Conservation (phyloP, 441 rosid genomes). For the Gossypium trilobum region DNA sequence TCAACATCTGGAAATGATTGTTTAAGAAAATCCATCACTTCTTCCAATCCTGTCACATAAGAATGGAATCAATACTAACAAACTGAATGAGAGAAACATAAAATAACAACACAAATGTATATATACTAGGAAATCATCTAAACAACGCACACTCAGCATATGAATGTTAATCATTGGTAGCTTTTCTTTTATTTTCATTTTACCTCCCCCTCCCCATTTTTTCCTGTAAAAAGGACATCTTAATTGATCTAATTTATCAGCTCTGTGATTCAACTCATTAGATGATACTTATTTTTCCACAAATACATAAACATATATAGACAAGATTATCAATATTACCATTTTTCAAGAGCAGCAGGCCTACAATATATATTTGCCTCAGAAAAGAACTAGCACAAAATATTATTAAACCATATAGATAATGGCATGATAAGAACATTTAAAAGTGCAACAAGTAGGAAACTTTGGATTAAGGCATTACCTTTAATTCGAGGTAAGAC, state of each 20-base stretch:
- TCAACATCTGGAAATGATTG: conserved; percentile 60
- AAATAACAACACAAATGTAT: neutral
- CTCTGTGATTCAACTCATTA: neutral
- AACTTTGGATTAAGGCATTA: conserved; percentile 18
- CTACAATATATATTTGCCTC: neutral
- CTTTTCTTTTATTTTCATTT: neutral
- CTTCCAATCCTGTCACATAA: conserved; percentile 70
- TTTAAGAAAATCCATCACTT: conserved; percentile 72
- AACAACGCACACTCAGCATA: neutral
- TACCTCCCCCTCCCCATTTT: neutral
- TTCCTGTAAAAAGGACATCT: neutral
- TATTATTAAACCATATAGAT: neutral
- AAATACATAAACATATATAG: neutral
- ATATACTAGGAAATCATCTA: neutral
- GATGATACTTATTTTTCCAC: neutral
- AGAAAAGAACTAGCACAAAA: neutral
- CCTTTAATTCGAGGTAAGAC: conserved; percentile 96
- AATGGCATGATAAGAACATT: conserved; percentile 1
- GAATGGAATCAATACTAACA: conserved; percentile 10
- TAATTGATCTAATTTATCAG: neutral
- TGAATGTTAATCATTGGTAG: neutral
- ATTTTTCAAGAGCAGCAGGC: neutral
- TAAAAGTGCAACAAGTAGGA: conserved; percentile 12
- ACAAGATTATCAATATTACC: neutral
- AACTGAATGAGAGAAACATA: conserved; percentile 13